These are phyloP conservation scores for Candida stauntonica DNA, from an alignment of 805 yeast genomes.

Conservation along the genomic window DNA sequence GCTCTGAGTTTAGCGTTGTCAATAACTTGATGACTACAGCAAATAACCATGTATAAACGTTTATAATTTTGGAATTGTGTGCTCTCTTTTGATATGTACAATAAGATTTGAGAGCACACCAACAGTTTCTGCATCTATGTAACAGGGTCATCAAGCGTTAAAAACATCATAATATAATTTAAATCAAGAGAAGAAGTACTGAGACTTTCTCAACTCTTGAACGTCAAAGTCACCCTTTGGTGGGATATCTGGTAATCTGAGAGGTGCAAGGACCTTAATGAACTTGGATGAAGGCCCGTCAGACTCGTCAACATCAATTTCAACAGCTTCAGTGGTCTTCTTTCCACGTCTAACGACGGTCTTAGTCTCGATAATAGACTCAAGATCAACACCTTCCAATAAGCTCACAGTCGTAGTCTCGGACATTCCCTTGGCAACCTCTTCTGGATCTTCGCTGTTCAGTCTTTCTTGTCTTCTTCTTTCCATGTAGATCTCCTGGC, in stretches of 20 bases:
- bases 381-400: constrained; percentile 25
- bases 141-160: constrained; percentile 1
- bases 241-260: constrained; percentile 70
- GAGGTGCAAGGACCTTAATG: constrained; percentile 52
- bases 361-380: constrained; percentile 11
- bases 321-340: constrained; percentile 26
- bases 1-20: constrained; percentile 18
- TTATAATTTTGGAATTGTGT: neutral
- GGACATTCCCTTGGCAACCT: constrained; percentile 43
- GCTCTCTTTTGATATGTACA: neutral
- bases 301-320: constrained; percentile 10
- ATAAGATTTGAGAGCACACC: neutral
- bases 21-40: too few relatives aligned
- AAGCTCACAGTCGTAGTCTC: constrained; percentile 73
- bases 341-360: constrained; percentile 2
- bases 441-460: constrained; percentile 46
- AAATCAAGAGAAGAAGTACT: constrained; percentile 61
- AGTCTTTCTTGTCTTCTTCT: constrained; percentile 53
- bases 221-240: constrained; percentile 83
- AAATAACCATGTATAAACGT: neutral
- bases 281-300: constrained; percentile 13
- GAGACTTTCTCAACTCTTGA: constrained; percentile 60
- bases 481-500: constrained; percentile 74
- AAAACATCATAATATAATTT: neutral
- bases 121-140: neutral